Evolutionary conservation across 2,329 filamentous ascomycete species (phyloP), one percentile per base, ranked within the genome.

Genomic region (Truncatella angustata): DNA sequence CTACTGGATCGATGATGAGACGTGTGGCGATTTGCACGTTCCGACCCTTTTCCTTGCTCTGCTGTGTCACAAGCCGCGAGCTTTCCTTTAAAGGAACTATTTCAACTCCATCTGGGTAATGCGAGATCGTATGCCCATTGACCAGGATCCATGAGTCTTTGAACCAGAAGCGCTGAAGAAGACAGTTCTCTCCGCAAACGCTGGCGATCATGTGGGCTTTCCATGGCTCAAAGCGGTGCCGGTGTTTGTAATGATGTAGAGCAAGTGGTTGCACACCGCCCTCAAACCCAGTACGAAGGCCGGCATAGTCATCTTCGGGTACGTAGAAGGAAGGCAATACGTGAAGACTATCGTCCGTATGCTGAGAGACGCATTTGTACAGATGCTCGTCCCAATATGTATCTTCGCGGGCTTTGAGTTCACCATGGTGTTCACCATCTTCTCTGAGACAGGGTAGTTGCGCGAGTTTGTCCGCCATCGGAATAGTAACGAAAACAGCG

Each of bases 141-240:
- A 75, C 70, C 4, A 79, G 66, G 4, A 77, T 66, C 75, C 75
- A 79, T 58, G 70, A 73, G 35, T 60, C 64, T 4, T 49, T 49
- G 60, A 78, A 77, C 28, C 66, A 60, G 54, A 74, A 77, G 5
- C 74, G 70, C 58, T 77, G 74, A 56, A 78, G 67, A 59, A 76
- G 77, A 57, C 74, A 77, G 10, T 67, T 64, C 49, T 76, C 73
- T 18, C 75, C 75, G 56, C 74, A 76, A 7, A 69, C 61, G 23
- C 71, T 68, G 0, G 73, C 64, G 16, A 77, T 68, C 10, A 72
- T 60, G 55, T 76, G 73, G 1, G 72, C 73, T 45, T 67, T 65
- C 55, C 67, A 69, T n/a, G 72, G 65, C 16, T 70, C 67, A 35
- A 77, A 64, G 1, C 60, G 60, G 55, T 76, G 71, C 7, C 70